Evolutionary conservation across 1,284 basidiomycete genomes (phyloP).

Genomic region (Malassezia psittaci): DNA sequence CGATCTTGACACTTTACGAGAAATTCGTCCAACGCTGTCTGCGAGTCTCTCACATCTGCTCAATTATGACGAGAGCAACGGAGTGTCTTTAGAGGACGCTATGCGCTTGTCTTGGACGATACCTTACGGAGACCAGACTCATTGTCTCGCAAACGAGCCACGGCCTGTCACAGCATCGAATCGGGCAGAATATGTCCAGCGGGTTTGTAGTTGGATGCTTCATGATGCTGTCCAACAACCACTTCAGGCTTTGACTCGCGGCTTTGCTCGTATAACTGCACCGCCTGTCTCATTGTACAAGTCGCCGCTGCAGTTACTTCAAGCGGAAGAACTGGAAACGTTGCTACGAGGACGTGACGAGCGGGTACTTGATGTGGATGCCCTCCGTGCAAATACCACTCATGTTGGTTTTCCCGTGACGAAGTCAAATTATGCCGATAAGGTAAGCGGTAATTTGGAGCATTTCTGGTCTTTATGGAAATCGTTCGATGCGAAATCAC

Average conservation of each 20-base stretch:
- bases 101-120: constrained; percentile 4
- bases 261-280: constrained; percentile 21
- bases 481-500: constrained; percentile 8
- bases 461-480: constrained; percentile 26
- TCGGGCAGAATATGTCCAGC: constrained; percentile 11
- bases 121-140: not conserved
- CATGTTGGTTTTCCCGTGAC: constrained; percentile 13
- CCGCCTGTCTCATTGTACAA: constrained; percentile 13
- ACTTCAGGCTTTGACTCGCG: constrained; percentile 7
- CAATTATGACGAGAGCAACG: constrained; percentile 12
- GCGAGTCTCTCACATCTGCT: constrained; percentile 19
- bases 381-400: constrained; percentile 18
- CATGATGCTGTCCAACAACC: constrained; percentile 8
- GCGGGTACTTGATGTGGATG: constrained; percentile 19
- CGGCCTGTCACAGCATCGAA: not conserved
- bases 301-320: constrained; percentile 12
- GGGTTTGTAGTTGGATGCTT: constrained; percentile 2
- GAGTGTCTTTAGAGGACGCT: not conserved
- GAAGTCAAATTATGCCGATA: not conserved
- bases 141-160: not conserved
- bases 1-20: constrained; percentile 18
- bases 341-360: constrained; percentile 16
- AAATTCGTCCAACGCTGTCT: constrained; percentile 19
- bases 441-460: constrained; percentile 4
- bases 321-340: not conserved